phyloP scores from a whole-genome alignment of 1,284 basidiomycete species.

The Tilletiaria anomala region DNA sequence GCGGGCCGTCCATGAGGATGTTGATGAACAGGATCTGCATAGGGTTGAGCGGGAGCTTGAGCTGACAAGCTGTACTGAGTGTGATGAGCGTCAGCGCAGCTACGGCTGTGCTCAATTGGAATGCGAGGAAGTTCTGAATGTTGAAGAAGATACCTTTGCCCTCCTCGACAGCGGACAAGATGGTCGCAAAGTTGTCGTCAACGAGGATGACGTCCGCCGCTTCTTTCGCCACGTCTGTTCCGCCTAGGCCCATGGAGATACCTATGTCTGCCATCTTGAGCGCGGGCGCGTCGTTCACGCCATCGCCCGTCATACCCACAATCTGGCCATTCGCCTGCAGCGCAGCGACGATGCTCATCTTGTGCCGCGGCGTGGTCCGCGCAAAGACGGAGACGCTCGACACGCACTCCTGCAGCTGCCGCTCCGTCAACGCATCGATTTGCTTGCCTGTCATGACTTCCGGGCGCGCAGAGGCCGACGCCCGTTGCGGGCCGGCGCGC shows the following conservation, averaged over 20 bases:
- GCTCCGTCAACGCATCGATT: conserved; percentile 46
- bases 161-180: conserved; percentile 96
- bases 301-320: conserved; percentile 93
- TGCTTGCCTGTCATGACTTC: conserved; percentile 90
- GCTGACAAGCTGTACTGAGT: too few relatives aligned
- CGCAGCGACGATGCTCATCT: conserved; percentile 78
- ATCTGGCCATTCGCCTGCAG: conserved; percentile 77
- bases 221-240: conserved; percentile 97
- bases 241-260: conserved; percentile 77
- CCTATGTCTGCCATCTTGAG: conserved; percentile 55
- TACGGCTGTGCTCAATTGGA: conserved; percentile 91
- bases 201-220: conserved; percentile 97
- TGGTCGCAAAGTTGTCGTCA: conserved; percentile 85
- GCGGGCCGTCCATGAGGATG: conserved; percentile 97
- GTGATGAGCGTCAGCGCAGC: conserved; percentile 53
- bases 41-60: conserved; percentile 84
- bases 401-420: conserved; percentile 45
- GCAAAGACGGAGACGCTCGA: conserved; percentile 54
- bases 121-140: conserved; percentile 93
- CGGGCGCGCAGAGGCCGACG: conserved; percentile 54
- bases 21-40: conserved; percentile 99
- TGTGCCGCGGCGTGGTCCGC: conserved; percentile 94
- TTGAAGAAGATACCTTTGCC: conserved; percentile 95
- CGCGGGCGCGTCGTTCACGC: conserved; percentile 93
- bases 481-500: conserved; percentile 14